Evolutionary conservation across 805 yeast species (phyloP).

Genomic region (Candida ascalaphidarum): DNA sequence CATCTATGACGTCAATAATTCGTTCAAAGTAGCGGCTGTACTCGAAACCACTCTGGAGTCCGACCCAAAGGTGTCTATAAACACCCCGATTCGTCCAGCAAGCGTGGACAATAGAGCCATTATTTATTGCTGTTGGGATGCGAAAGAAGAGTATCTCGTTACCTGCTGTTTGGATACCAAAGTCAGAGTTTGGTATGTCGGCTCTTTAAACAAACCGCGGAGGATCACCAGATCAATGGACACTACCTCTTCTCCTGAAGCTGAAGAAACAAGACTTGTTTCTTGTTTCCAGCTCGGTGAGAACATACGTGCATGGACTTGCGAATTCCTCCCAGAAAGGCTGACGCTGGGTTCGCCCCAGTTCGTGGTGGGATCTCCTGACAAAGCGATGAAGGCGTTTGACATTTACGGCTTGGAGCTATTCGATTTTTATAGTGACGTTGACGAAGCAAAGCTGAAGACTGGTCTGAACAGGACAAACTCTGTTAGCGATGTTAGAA

Average conservation of each 20-base stretch:
- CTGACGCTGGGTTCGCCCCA: conserved; percentile 19
- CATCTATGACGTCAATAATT: conserved; percentile 54
- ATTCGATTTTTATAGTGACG: conserved; percentile 34
- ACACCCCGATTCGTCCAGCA: conserved; percentile 15
- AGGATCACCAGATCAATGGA: conserved; percentile 20
- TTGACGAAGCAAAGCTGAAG: conserved; percentile 9
- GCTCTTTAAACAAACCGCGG: conserved; percentile 12
- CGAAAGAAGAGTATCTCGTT: conserved; percentile 56
- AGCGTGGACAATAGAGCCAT: conserved; percentile 27
- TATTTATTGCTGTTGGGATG: conserved; percentile 68
- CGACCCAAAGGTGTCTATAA: conserved; percentile 19
- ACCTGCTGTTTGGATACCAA: conserved; percentile 67
- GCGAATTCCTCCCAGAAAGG: conserved; percentile 57
- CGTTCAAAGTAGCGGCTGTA: conserved; percentile 21
- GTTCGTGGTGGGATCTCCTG: conserved; percentile 73
- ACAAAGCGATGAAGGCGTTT: conserved; percentile 41
- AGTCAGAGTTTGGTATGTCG: conserved; percentile 62
- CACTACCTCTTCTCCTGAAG: conserved; percentile 1
- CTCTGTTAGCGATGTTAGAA: background rate
- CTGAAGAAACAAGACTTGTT: conserved; percentile 11
- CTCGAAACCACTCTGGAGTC: conserved; percentile 19
- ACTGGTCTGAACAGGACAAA: conserved; percentile 5
- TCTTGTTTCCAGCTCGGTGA: conserved; percentile 34
- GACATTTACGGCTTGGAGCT: conserved; percentile 30
- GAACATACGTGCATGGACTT: conserved; percentile 33